Evolutionary conservation across 2,329 filamentous ascomycete genomes (phyloP), one percentile per base, ranked within the genome.

Genomic region (Aspergillus fructus): DNA sequence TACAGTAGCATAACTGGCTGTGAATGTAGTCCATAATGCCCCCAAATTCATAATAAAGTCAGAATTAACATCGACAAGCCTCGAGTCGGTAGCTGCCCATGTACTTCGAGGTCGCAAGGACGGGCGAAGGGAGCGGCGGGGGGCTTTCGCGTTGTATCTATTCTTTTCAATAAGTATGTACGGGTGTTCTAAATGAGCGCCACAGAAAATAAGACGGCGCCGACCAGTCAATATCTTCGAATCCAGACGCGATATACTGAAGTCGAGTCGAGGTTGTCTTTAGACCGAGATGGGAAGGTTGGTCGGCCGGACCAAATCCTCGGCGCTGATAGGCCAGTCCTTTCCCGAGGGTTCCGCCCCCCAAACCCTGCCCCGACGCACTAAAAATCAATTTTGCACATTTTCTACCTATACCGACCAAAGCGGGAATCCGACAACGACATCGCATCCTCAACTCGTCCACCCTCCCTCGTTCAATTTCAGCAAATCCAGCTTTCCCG

Each of bases 381-480:
- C 55, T 58, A 49, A 58, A 56, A 58, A 50, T 56, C 43, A 58
- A 58, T 58, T 58, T 58, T 58, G 49, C 52, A 51, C 49, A 51
- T 41, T 49, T 52, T 46, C 34, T 23, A 11, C 27, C 27, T 30
- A n/a, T 21, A 49, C 19, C 13, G 17, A 49, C 55, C 39, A 58
- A 58, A 54, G 55, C 54, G 54, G 50, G 50, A 53, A 50, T 48
- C 15, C 50, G 45, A 54, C 50, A 30, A 34, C 21, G 59, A 55
- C 64, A 66, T 66, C 66, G 65, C 65, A 62, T 65, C 64, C 67
- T 65, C 64, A 64, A 59, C 60, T 62, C 61, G 61, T 62, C 65
- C 66, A 66, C 68, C 60, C 62, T 51, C 59, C 64, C 64, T 61
- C 63, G 64, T 68, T 67, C 68, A 70, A 66, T 65, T 49, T 43